These are phyloP conservation scores for Opeltia flavorubescens DNA, from an alignment of 495 filamentous ascomycete genomes.

Conservation along the genomic window DNA sequence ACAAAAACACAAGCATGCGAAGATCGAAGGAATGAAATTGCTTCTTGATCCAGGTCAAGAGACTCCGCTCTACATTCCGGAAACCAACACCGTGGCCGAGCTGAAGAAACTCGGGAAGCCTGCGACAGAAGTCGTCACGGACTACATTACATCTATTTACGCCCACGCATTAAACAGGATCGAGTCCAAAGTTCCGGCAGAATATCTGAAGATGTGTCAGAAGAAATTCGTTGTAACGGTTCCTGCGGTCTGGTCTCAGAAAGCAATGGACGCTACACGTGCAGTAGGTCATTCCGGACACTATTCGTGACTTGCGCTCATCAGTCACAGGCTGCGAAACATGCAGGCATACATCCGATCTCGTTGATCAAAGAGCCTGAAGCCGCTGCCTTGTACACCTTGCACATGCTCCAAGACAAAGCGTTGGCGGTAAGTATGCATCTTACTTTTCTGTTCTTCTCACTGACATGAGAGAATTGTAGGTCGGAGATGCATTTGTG, in stretches of 20 bases:
- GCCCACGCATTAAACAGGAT: conserved; percentile 19
- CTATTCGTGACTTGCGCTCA: not conserved
- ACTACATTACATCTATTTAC: conserved; percentile 12
- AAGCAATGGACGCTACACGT: conserved; percentile 19
- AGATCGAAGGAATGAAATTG: conserved; percentile 19
- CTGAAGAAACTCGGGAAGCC: conserved; percentile 17
- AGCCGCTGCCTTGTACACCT: conserved; percentile 32
- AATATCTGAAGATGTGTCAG: conserved; percentile 28
- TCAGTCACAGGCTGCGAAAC: conserved; percentile 14
- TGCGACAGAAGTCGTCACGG: conserved; percentile 14
- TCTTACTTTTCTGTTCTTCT: not conserved
- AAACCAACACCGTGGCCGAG: conserved; percentile 7
- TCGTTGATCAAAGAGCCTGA: conserved; percentile 33
- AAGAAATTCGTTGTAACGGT: conserved; percentile 28
- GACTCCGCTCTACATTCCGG: conserved; percentile 12
- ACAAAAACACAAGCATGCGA: conserved; percentile 2
- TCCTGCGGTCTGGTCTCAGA: conserved; percentile 18
- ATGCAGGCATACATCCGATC: conserved; percentile 18
- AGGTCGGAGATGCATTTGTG: conserved; percentile 29
- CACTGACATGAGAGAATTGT: not conserved
- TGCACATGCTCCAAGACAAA: conserved; percentile 19
- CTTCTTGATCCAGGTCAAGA: conserved; percentile 22
- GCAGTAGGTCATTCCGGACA: not conserved
- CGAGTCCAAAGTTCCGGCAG: conserved; percentile 7
- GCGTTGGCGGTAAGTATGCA: conserved; percentile 3